These are phyloP conservation scores for Lactarius tabidus DNA, from an alignment of 768 basidiomycete genomes.

Conservation along the genomic window DNA sequence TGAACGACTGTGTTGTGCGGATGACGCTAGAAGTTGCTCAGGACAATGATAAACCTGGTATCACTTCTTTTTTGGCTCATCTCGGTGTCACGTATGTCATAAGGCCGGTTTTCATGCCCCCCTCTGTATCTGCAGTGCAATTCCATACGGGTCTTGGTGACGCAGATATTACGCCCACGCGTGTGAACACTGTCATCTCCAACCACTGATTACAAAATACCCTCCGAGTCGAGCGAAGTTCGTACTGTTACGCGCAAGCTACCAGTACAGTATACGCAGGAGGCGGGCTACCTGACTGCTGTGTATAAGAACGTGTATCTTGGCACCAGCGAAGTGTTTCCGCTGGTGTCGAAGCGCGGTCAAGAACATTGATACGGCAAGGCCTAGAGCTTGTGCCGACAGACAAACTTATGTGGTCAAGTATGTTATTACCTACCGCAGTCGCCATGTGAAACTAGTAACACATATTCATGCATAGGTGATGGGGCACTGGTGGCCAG, in stretches of 20 bases:
- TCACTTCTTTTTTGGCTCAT: neutral
- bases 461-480: slow-evolving; percentile 33
- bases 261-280: slow-evolving; percentile 73
- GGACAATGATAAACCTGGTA: slow-evolving; percentile 60
- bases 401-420: slow-evolving; percentile 80
- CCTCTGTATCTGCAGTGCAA: slow-evolving; percentile 49
- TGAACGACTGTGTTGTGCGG: slow-evolving; percentile 67
- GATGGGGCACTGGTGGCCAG: slow-evolving; percentile 77
- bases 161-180: slow-evolving; percentile 55
- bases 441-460: neutral
- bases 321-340: slow-evolving; percentile 79
- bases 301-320: slow-evolving; percentile 72
- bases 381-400: slow-evolving; percentile 71
- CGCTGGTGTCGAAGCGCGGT: slow-evolving; percentile 57
- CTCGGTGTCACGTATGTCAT: neutral
- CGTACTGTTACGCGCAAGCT: slow-evolving; percentile 74
- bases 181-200: slow-evolving; percentile 64
- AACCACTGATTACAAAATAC: slow-evolving; percentile 61
- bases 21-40: slow-evolving; percentile 48
- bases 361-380: slow-evolving; percentile 58
- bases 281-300: slow-evolving; percentile 71
- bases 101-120: neutral
- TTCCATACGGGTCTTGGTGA: slow-evolving; percentile 84
- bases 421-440: slow-evolving; percentile 38
- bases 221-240: slow-evolving; percentile 57